phyloP scores from a whole-genome alignment of 129 eudicot genomes.

The Dittrichia graveolens region DNA sequence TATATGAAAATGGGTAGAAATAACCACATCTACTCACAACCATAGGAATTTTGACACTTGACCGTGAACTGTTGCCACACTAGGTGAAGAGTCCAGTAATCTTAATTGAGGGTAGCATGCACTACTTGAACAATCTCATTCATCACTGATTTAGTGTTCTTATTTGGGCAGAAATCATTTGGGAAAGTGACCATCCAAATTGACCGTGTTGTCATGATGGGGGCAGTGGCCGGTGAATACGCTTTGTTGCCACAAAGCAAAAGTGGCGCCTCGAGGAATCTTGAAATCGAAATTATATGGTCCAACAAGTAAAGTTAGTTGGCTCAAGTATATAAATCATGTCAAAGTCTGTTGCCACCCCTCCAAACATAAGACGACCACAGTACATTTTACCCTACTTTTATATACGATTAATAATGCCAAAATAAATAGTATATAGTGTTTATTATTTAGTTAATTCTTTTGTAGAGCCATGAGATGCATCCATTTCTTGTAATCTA shows the following conservation, averaged over 20 bases:
- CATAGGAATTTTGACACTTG: too few relatives aligned
- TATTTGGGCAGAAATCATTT: constrained; percentile 72
- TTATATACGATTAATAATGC: constrained; percentile 15
- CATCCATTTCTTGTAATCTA: neutral
- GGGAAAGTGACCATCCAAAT: constrained; percentile 98
- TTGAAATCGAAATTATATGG: constrained; percentile 96
- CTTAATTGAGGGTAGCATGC: too few relatives aligned
- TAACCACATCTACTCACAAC: too few relatives aligned
- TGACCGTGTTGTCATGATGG: constrained; percentile 95
- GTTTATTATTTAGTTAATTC: constrained; percentile 32
- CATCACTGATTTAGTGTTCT: neutral
- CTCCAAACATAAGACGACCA: constrained; percentile 13
- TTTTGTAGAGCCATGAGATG: constrained; percentile 37
- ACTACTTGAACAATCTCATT: too few relatives aligned
- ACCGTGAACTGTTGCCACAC: too few relatives aligned
- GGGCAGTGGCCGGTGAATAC: constrained; percentile 96
- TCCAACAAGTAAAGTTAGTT: constrained; percentile 54
- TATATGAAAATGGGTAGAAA: too few relatives aligned
- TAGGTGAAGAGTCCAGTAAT: too few relatives aligned
- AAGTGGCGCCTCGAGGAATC: constrained; percentile 86
- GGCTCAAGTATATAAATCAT: constrained; percentile 25
- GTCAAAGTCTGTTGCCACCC: constrained; percentile 16
- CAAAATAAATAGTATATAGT: constrained; percentile 37
- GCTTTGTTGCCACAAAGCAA: constrained; percentile 94
- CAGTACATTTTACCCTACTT: constrained; percentile 18